Evolutionary conservation across 2,329 filamentous ascomycete genomes (phyloP), one percentile per base, ranked within the genome.

Genomic region (Ceratocystis eucalypticola): DNA sequence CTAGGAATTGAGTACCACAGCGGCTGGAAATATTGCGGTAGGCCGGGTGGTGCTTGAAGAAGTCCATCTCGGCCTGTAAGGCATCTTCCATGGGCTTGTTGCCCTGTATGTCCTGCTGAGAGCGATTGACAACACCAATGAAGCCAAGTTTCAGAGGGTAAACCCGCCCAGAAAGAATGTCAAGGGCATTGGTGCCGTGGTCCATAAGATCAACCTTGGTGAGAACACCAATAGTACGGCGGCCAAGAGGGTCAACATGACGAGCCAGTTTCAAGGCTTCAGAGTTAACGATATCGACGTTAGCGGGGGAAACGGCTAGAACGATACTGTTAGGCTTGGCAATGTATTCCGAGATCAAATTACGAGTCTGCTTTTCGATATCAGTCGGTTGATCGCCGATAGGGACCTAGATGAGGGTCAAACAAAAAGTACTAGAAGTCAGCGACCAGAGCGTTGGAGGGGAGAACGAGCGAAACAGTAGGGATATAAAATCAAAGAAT

Each of bases 141-240:
- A 97, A 99, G 33, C 94, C 94, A 69, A 99, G 84, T 77, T 97
- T 99, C 71, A 99, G 76, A 7, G 94, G 94, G 75, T 99, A 99
- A 2, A 99, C 94, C 30, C 94, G 87, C 2, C 94, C 94, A 5
- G 93, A 95, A n/a, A 99, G 82, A 71, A 99, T 99, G 73, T 99
- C 94, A 71, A 99, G 82, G 17, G 94, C 94, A 73, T 99, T 97
- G 67, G 94, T 99, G 69, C 94, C 94, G 73, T 99, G 93, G 73
- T 99, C 94, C 94, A 99, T 99, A 67, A 99, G 80, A 75, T 99
- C 94, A 70, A 99, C 80, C 78, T 99, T 99, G 68, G 94, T 97
- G 68, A 99, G 82, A 67, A 99, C 93, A 73, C 94, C 94, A 73
- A 99, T 97, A 22, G 94, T 99, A 74, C 94, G 85, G 76, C 90